phyloP scores from a whole-genome alignment of 495 filamentous ascomycete genomes.

The Daldinia childiae region DNA sequence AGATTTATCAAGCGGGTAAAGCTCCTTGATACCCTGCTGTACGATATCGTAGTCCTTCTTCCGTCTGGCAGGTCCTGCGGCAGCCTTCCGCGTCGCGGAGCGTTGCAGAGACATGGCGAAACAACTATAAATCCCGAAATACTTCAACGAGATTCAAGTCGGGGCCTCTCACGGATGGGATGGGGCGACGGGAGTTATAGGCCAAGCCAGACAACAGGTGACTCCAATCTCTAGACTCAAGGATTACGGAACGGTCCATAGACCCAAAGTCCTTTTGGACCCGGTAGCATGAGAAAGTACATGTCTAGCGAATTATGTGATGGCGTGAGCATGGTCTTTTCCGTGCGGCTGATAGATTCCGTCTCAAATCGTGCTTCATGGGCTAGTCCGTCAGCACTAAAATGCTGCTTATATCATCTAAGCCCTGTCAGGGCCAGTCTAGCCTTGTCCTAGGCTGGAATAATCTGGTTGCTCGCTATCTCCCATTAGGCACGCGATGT shows the following conservation, averaged over 20 bases:
- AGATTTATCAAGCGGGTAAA: slow-evolving; percentile 44
- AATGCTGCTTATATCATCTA: slow-evolving; percentile 5
- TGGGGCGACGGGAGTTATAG: slow-evolving; percentile 30
- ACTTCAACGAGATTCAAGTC: slow-evolving; percentile 4
- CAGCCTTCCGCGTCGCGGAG: slow-evolving; percentile 42
- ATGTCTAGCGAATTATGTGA: slow-evolving; percentile 17
- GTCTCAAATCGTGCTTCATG: slow-evolving; percentile 3
- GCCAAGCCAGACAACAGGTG: slow-evolving; percentile 6
- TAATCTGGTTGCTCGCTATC: slow-evolving; percentile 7
- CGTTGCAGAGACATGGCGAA: slow-evolving; percentile 45
- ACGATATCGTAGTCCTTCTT: slow-evolving; percentile 46
- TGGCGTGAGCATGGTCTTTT: slow-evolving; percentile 24
- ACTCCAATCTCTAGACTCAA: slow-evolving; percentile 9
- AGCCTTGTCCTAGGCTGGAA: neutral
- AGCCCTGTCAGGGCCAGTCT: slow-evolving; percentile 12
- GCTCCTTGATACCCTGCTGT: slow-evolving; percentile 45
- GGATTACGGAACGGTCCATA: neutral
- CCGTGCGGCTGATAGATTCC: slow-evolving; percentile 35
- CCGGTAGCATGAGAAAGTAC: slow-evolving; percentile 7
- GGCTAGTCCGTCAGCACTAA: slow-evolving; percentile 33
- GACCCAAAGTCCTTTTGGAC: neutral
- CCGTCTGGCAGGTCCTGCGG: slow-evolving; percentile 39
- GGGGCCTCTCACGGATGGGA: neutral
- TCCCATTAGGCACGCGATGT: neutral
- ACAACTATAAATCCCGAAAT: neutral